Percentiles rank a stretch among this genome's conserved stretches.
Evolutionary conservation across 768 basidiomycete species (phyloP).

Genomic region (Auricularia cornea): DNA sequence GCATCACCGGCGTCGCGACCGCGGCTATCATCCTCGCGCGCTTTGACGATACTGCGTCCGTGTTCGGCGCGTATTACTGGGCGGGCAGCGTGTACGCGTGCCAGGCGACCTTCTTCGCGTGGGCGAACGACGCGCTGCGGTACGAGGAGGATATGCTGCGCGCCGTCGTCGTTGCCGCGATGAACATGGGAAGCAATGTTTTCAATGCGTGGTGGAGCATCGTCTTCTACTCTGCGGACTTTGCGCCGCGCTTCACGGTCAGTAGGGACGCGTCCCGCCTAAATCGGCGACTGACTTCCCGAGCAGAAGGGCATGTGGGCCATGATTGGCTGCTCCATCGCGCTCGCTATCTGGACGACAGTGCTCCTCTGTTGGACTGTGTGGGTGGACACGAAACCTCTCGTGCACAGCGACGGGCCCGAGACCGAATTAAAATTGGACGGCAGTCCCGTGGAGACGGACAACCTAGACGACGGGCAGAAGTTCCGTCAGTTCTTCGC

Average conservation of each 20-base stretch:
- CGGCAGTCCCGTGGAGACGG: no score
- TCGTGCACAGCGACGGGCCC: no score
- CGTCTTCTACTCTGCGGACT: slow-evolving; percentile 64
- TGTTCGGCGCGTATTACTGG: not conserved
- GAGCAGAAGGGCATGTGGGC: slow-evolving; percentile 53
- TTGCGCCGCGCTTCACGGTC: slow-evolving; percentile 50
- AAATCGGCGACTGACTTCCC: no score
- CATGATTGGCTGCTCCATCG: slow-evolving; percentile 50
- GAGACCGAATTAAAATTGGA: no score
- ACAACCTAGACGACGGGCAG: no score
- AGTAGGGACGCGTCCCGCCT: no score
- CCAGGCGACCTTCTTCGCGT: slow-evolving; percentile 70
- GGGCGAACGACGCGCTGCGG: slow-evolving; percentile 68
- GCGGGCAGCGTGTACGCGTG: slow-evolving; percentile 37
- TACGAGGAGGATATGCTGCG: slow-evolving; percentile 64
- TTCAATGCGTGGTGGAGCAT: slow-evolving; percentile 65
- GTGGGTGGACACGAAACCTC: no score
- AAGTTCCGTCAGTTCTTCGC: no score
- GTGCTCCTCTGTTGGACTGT: no score
- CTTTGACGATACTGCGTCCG: slow-evolving; percentile 1
- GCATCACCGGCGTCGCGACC: slow-evolving; percentile 42
- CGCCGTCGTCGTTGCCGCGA: slow-evolving; percentile 59
- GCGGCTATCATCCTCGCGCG: slow-evolving; percentile 45
- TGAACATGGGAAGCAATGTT: slow-evolving; percentile 73
- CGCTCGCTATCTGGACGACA: slow-evolving; percentile 10